Base-by-base conservation (phyloP, 352 stramenopile species). In the Globisporangium lucens region DNA sequence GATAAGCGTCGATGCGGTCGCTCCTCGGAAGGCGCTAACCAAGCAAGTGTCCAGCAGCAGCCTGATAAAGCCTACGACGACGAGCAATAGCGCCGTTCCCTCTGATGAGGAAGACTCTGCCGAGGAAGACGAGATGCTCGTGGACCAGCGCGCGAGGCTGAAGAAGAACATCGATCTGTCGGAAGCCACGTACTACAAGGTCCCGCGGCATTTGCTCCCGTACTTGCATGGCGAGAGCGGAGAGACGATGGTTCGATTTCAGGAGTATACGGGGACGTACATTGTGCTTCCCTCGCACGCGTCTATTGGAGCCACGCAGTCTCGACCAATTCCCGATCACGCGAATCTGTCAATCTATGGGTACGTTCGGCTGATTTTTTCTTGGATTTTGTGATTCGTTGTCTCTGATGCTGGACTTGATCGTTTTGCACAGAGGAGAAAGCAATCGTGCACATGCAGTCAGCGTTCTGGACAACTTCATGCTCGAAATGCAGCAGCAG, bases 191-290 rank as follows among this genome's bases (percentile, higher is more conserved):
- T 81, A 89, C 74, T 93, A 93, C 68, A 82, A 82, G 41, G 71
- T 93, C 12, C 87, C 85, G 15, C 73, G 81, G 7, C 70, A 83
- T 38, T 65, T 94, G 61, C 71, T 95, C n/a, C 75, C 79, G 47
- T 74, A 90, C 52, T 70, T 95, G 22, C 83, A 94, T 30, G 85
- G 83, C 4, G 77, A 94, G 63, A 74, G 75, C 29, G 85, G 83
- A 3, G 78, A 89, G 36, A 92, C 85, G 7, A 85, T 95, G 75
- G 65, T 78, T 17, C 81, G 89, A 41, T 94, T 95, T 47, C 82
- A 93, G 69, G 81, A 93, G 41, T 84, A 89, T 63, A 93, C 85
- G 7, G 77, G 72, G 8, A 92, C 85, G 27, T 93, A 93, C 72
- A 92, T 95, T 33, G 78, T 90, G 15, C 65, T 91, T 4, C 85